These are phyloP conservation scores for Suhomyces kilbournensis DNA, from an alignment of 805 yeast species.

Conservation along the genomic window DNA sequence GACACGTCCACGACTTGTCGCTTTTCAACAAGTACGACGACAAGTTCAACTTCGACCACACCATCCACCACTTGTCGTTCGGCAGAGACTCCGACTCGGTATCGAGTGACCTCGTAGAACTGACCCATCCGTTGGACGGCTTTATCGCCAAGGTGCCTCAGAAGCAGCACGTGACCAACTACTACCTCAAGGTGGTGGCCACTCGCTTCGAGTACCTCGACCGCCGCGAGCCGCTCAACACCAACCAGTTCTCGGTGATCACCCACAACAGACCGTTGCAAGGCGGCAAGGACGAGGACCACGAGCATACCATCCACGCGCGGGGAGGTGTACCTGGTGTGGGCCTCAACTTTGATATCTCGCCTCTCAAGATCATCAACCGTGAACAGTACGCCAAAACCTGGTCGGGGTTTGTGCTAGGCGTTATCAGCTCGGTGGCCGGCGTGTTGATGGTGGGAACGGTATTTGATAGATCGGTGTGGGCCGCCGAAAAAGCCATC, in stretches of 20 bases:
- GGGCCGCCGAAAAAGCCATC: slow-evolving; percentile 81
- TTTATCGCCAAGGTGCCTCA: slow-evolving; percentile 25
- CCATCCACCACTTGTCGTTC: slow-evolving; percentile 76
- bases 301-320: slow-evolving; percentile 77
- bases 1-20: slow-evolving; percentile 84
- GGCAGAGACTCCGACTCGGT: slow-evolving; percentile 53
- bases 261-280: slow-evolving; percentile 77
- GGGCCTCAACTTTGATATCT: slow-evolving; percentile 83
- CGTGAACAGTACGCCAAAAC: slow-evolving; percentile 69
- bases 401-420: slow-evolving; percentile 79
- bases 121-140: slow-evolving; percentile 68
- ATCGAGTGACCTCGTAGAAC: slow-evolving; percentile 22
- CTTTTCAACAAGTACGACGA: slow-evolving; percentile 55
- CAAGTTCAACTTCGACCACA: slow-evolving; percentile 73
- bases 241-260: slow-evolving; percentile 89
- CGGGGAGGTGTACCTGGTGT: slow-evolving; percentile 91
- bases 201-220: slow-evolving; percentile 75
- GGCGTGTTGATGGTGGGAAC: slow-evolving; percentile 94
- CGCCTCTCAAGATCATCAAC: slow-evolving; percentile 89
- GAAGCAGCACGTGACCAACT: slow-evolving; percentile 66
- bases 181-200: slow-evolving; percentile 86
- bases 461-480: slow-evolving; percentile 79
- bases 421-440: slow-evolving; percentile 85
- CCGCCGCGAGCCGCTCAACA: slow-evolving; percentile 50
- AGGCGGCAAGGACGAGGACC: slow-evolving; percentile 92